Conservation (phyloP, 2,329 filamentous ascomycete species). For the Trichoderma asperellum region DNA sequence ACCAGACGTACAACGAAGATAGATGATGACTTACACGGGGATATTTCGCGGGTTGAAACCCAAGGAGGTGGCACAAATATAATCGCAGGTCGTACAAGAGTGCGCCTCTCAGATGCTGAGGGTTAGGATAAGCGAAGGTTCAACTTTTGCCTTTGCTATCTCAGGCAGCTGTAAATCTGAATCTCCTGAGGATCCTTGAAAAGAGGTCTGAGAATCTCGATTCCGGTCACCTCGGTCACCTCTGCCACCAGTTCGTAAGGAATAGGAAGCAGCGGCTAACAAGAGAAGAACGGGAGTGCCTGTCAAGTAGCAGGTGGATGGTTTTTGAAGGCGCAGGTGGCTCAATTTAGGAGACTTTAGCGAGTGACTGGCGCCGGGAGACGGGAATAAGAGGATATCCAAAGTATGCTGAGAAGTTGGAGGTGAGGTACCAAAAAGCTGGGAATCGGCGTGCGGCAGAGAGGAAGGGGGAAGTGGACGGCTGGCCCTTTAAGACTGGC, state of each 20-base stretch:
- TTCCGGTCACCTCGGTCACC: conserved; percentile 7
- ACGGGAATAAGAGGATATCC: conserved; percentile 2
- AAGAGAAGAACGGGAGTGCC: background rate
- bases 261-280: background rate
- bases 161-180: background rate
- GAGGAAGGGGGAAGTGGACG: background rate
- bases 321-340: background rate
- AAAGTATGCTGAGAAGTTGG: background rate
- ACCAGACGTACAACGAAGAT: background rate
- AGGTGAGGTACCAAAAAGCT: background rate
- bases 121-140: conserved; percentile 26
- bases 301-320: background rate
- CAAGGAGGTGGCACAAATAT: conserved; percentile 19
- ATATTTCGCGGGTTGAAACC: conserved; percentile 7
- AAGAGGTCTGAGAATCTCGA: background rate
- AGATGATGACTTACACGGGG: conserved; percentile 26
- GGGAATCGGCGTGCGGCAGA: conserved; percentile 2
- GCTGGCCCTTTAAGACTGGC: conserved; percentile 20
- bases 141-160: background rate
- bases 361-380: background rate
- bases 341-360: conserved; percentile 3
- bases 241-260: background rate
- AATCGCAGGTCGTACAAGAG: conserved; percentile 1
- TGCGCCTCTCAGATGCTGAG: conserved; percentile 19
- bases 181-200: conserved; percentile 6